Evolutionary conservation across 2,329 filamentous ascomycete species (phyloP), one percentile per base, ranked within the genome.

Genomic region (Ophiocordyceps robertsii): DNA sequence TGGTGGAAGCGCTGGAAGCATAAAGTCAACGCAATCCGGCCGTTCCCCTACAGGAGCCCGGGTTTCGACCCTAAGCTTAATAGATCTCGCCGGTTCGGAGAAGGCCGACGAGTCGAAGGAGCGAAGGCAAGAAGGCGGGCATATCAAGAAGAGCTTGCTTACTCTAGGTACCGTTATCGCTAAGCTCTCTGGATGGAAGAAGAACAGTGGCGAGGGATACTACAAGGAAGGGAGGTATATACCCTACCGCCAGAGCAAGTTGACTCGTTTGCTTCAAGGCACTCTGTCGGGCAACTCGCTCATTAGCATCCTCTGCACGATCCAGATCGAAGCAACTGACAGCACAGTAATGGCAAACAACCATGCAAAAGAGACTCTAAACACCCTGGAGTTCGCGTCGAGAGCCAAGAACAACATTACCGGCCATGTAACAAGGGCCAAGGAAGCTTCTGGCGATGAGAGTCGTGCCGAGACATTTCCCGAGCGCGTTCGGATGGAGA

Each of bases 321-420:
- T 98, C 43, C 85, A 95, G 56, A 82, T 93, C 38, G 86, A 86
- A n/a, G 72, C 83, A 1, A 74, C 77, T 11, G 82, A 82, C 19
- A 88, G 78, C 53, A 70, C 76, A 9, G 84, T 85, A 1, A 65
- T 79, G 4, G 74, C 80, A 17, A 82, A 77, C 52, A 84, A 73
- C 19, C 86, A 95, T 54, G 86, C 84, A 0, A 75, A 77, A 16
- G 92, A 98, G 64, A 96, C 90, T 0, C 66, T 98, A 43, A 98
- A 95, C 59, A 98, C 92, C 0, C 69, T 98, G 47, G 96, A 96
- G 55, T 98, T 98, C 57, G 92, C 92, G 2, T 92, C 89, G 11
- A 77, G 92, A 53, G 92, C 92, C 37, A 95, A 95, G 71, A 98
- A 98, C 64, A 98, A n/a, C n/a, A n/a, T 98, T 55, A 82, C 96